phyloP scores from a whole-genome alignment of 345 rosid species.

The Brassica cretica region DNA sequence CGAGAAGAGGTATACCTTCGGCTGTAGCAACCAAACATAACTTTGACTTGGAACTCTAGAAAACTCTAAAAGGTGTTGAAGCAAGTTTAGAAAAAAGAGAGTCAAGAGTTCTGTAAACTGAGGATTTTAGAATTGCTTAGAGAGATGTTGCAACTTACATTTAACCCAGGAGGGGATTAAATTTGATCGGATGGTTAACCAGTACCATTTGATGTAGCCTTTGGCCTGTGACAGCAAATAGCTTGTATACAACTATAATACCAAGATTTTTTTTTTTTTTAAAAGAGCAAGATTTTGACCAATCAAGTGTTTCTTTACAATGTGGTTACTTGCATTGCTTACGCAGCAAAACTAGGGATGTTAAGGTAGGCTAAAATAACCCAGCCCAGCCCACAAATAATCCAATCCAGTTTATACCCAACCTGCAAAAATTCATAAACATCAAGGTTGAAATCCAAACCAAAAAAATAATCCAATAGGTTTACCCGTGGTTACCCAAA shows the following conservation, averaged over 20 bases:
- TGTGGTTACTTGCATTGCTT: conserved; percentile 64
- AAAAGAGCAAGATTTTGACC: background rate
- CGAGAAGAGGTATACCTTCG: conserved; percentile 71
- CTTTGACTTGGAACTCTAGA: conserved; percentile 62
- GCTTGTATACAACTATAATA: background rate
- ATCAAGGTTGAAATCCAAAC: too few species aligned
- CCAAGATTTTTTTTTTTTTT: background rate
- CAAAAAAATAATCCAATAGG: too few species aligned
- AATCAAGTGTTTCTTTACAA: background rate
- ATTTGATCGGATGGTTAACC: conserved; percentile 58
- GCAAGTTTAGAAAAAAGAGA: conserved; percentile 3
- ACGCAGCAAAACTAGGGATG: conserved; percentile 40
- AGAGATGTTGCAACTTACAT: conserved; percentile 47
- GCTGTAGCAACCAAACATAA: conserved; percentile 74
- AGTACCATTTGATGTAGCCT: conserved; percentile 79
- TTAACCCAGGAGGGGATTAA: conserved; percentile 49
- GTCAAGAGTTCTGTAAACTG: background rate
- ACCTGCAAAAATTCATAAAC: too few species aligned
- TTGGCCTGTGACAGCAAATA: conserved; percentile 51
- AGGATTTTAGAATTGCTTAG: background rate
- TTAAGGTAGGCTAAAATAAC: too few species aligned
- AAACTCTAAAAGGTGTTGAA: background rate
- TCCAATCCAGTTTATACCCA: too few species aligned
- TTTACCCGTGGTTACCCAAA: too few species aligned
- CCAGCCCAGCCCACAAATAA: too few species aligned